Conservation (phyloP, 768 basidiomycete species). For the Hericium rajendrae region DNA sequence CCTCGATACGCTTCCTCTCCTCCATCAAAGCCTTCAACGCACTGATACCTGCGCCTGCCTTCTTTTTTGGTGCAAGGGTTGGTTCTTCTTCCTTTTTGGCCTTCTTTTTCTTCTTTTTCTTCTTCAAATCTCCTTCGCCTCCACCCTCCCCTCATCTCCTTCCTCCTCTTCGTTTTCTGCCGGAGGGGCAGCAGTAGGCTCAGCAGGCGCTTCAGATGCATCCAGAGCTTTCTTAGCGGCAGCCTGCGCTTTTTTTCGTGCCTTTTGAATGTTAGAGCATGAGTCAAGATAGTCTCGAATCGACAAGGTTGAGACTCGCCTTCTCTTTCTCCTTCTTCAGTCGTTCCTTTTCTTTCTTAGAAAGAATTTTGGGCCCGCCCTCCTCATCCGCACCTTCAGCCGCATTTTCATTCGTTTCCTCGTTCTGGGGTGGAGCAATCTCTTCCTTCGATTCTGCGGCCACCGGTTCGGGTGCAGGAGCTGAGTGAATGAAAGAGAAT, state of each 20-base stretch:
- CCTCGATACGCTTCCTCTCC: slow-evolving; percentile 80
- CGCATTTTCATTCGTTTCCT: slow-evolving; percentile 23
- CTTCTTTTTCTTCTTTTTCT: slow-evolving; percentile 83
- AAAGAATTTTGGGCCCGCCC: slow-evolving; percentile 56
- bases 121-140: slow-evolving; percentile 33
- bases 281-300: neutral
- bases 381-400: slow-evolving; percentile 37
- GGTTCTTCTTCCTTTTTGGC: slow-evolving; percentile 68
- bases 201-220: slow-evolving; percentile 17
- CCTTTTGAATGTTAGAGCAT: slow-evolving; percentile 34
- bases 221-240: slow-evolving; percentile 62
- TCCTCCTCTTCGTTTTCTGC: slow-evolving; percentile 36
- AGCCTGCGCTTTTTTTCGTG: slow-evolving; percentile 90
- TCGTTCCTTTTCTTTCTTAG: slow-evolving; percentile 95
- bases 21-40: slow-evolving; percentile 89
- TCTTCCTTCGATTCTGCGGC: slow-evolving; percentile 7
- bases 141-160: slow-evolving; percentile 54
- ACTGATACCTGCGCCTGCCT: slow-evolving; percentile 54
- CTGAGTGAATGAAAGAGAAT: neutral
- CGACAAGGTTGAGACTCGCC: slow-evolving; percentile 30
- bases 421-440: slow-evolving; percentile 11
- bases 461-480: slow-evolving; percentile 7
- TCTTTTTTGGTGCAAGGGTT: slow-evolving; percentile 61
- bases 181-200: slow-evolving; percentile 19
- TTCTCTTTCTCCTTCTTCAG: slow-evolving; percentile 97